A percentile compares a stretch with the other conserved stretches of the same genome.
Evolutionary conservation across 1,284 basidiomycete species (phyloP).

Genomic region (Pseudozyma thailandica): DNA sequence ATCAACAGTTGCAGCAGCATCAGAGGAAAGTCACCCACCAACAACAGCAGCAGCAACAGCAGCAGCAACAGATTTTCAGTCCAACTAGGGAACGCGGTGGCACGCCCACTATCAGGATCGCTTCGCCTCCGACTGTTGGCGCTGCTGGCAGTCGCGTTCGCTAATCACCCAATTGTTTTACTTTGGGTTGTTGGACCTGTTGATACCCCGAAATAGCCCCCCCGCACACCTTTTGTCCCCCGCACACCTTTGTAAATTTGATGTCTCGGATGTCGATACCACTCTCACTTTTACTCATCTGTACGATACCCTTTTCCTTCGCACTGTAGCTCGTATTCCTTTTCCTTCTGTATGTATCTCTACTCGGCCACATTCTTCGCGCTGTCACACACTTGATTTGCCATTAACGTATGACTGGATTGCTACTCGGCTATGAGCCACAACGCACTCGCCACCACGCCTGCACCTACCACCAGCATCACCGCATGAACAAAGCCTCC

Average conservation of each 20-base stretch:
- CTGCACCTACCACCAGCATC: slow-evolving; percentile 30
- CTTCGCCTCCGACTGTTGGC: slow-evolving; percentile 2
- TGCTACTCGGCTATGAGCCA: slow-evolving; percentile 23
- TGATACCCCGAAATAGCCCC: too few species aligned
- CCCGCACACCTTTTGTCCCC: too few species aligned
- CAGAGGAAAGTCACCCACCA: slow-evolving; percentile 13
- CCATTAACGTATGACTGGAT: background rate
- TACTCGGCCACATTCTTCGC: background rate
- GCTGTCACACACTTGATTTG: background rate
- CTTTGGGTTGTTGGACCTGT: background rate
- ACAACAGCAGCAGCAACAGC: slow-evolving; percentile 18
- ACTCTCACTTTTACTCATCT: background rate
- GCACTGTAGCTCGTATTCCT: background rate
- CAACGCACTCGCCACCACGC: slow-evolving; percentile 24
- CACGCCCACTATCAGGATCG: slow-evolving; percentile 23
- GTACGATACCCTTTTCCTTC: background rate
- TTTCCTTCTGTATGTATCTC: background rate
- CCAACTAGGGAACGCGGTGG: slow-evolving; percentile 11
- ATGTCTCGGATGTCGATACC: background rate
- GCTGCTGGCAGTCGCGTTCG: background rate
- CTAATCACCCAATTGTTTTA: background rate
- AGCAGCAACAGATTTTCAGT: slow-evolving; percentile 30
- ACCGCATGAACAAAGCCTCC: slow-evolving; percentile 19
- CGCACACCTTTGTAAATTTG: background rate
- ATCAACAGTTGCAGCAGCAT: slow-evolving; percentile 42